Evolutionary conservation across 2,329 filamentous ascomycete species (phyloP).

Genomic region (Aspergillus nomiae): DNA sequence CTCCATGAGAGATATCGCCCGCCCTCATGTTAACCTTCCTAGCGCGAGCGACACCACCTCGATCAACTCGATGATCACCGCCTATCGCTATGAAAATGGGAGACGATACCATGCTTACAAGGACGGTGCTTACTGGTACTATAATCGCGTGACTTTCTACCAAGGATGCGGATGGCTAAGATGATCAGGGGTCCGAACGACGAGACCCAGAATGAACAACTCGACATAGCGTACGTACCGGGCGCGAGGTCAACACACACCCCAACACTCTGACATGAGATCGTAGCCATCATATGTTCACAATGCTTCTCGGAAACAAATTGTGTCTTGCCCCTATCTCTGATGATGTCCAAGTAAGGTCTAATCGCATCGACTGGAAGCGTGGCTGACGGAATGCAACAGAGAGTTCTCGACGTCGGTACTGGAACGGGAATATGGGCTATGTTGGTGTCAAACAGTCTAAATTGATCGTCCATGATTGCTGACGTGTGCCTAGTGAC

Average conservation of each 20-base stretch:
- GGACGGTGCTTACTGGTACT: constrained; percentile 31
- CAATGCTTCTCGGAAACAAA: constrained; percentile 25
- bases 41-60: constrained; percentile 24
- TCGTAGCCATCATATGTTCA: constrained; percentile 28
- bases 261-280: not conserved
- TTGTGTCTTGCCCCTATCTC: constrained; percentile 22
- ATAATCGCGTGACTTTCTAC: not conserved
- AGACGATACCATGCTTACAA: constrained; percentile 35
- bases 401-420: constrained; percentile 28
- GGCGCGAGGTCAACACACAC: too few relatives aligned
- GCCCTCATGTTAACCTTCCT: not conserved
- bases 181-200: constrained; percentile 27
- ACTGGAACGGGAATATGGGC: constrained; percentile 27
- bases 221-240: constrained; percentile 25
- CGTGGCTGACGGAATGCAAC: not conserved
- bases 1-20: not conserved
- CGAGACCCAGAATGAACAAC: constrained; percentile 26
- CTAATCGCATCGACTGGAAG: not conserved
- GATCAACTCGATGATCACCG: constrained; percentile 22
- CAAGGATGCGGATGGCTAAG: not conserved
- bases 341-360: constrained; percentile 18
- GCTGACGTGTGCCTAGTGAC: constrained; percentile 23
- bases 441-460: constrained; percentile 15
- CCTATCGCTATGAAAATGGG: constrained; percentile 33
- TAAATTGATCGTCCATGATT: not conserved